Conservation (phyloP, 2,329 filamentous ascomycete genomes). For the Drechslera avenae region DNA sequence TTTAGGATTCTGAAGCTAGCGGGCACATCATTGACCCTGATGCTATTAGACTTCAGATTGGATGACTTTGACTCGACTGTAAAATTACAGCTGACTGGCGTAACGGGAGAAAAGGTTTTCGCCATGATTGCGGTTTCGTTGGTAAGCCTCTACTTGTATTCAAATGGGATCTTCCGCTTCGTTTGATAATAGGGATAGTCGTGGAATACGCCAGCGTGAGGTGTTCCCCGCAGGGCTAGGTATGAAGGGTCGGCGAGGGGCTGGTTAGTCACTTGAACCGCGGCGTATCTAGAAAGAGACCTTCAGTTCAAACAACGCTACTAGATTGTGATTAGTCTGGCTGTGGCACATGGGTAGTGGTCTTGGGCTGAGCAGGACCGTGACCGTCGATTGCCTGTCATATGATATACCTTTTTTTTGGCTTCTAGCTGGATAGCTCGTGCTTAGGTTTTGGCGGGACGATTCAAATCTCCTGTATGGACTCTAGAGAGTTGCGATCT, state of each 20-base stretch:
- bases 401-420: conserved; percentile 47
- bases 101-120: conserved; percentile 43
- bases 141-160: conserved; percentile 50
- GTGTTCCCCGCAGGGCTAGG: conserved; percentile 30
- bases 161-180: conserved; percentile 55
- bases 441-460: conserved; percentile 51
- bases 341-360: conserved; percentile 28
- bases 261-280: conserved; percentile 42
- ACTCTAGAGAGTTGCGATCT: conserved; percentile 62
- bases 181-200: conserved; percentile 49
- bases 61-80: conserved; percentile 42
- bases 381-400: conserved; percentile 42
- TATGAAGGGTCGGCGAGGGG: conserved; percentile 25
- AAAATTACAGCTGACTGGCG: conserved; percentile 37
- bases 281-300: conserved; percentile 27
- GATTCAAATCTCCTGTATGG: conserved; percentile 60
- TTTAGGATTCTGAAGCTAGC: conserved; percentile 38
- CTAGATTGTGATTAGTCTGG: conserved; percentile 43
- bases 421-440: conserved; percentile 8
- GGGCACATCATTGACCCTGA: conserved; percentile 38
- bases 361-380: conserved; percentile 35
- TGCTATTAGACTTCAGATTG: conserved; percentile 45
- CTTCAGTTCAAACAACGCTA: conserved; percentile 44
- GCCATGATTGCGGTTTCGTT: conserved; percentile 55
- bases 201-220: conserved; percentile 50